Evolutionary conservation across 1,139 yeast genomes (phyloP).

Genomic region (Sugiyamaella sp.): DNA sequence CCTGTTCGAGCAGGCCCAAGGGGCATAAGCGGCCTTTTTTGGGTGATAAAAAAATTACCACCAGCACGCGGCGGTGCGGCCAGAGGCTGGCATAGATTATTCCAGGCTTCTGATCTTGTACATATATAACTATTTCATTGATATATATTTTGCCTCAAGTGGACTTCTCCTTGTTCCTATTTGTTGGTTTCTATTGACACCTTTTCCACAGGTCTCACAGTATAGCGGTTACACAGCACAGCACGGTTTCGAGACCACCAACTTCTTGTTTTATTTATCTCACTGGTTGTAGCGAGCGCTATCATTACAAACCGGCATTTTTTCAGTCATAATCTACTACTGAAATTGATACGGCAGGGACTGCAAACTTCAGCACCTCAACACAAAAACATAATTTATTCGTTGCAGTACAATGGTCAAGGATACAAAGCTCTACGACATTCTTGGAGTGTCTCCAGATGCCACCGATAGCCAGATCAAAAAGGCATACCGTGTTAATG

Average conservation of each 20-base stretch:
- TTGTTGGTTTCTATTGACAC: no score
- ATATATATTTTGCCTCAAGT: neutral
- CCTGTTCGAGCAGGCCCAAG: neutral
- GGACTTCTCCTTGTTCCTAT: no score
- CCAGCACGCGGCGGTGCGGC: neutral
- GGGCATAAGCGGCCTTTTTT: constrained; percentile 4
- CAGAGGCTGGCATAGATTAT: neutral
- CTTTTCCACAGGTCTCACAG: no score
- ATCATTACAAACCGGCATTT: no score
- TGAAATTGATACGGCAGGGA: no score
- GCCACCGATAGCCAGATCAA: constrained; percentile 86
- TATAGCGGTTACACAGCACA: no score
- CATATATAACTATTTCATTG: neutral
- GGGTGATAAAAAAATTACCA: constrained; percentile 10
- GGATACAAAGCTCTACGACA: constrained; percentile 86
- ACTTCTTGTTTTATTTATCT: no score
- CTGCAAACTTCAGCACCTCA: neutral
- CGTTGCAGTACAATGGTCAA: constrained; percentile 62
- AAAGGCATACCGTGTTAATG: constrained; percentile 92
- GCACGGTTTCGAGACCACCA: no score
- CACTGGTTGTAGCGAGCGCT: no score
- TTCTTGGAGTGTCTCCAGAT: constrained; percentile 70
- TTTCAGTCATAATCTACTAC: no score
- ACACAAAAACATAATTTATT: neutral
- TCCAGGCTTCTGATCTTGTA: constrained; percentile 3